Base-by-base conservation (phyloP, 176 grass and related monocot species). In the Bromus sterilis region DNA sequence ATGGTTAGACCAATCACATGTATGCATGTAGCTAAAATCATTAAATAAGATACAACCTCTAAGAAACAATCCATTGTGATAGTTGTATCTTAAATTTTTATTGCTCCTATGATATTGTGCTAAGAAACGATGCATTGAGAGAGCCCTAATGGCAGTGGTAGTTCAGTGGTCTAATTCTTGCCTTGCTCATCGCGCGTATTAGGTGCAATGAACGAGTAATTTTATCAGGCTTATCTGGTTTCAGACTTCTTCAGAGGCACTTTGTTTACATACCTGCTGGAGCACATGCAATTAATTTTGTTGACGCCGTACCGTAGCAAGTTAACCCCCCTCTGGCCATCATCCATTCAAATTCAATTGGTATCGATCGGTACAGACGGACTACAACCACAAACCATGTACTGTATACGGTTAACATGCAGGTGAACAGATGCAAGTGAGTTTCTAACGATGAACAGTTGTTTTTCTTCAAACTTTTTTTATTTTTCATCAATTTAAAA, bases 151-250 rank as follows among this genome's bases (percentile, higher is more conserved):
- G 5, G 7, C 18, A 48, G 61, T 40, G 79, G 49, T 23, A 16
- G 4, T 63, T 51, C 36, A 78, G 60, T 74, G 23, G 24, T 82
- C 65, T 66, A 65, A 67, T 8, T 84, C 67, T 82, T 32, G 8
- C 40, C n/a, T 66, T 36, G 57, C 29, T 66, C 26, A 84, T 68
- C 24, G 12, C 25, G 56, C 28, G 44, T 44, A 82, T 63, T 81
- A 64, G 63, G 78, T 85, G 10, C 61, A 83, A 41, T 20, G 53
- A 82, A 87, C 31, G 26, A 10, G 7, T 84, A 37, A 34, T 70
- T 67, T 78, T 78, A 56, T 35, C 4, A 11, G 41, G 67, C 7
- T 66, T 36, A 46, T 23, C 46, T 67, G 16, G 41, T 53, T 72
- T 48, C n/a, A n/a, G n/a, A n/a, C n/a, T n/a, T n/a, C n/a, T 51